phyloP scores from a whole-genome alignment of 1,284 basidiomycete species.

The Cryptococcus sp. region DNA sequence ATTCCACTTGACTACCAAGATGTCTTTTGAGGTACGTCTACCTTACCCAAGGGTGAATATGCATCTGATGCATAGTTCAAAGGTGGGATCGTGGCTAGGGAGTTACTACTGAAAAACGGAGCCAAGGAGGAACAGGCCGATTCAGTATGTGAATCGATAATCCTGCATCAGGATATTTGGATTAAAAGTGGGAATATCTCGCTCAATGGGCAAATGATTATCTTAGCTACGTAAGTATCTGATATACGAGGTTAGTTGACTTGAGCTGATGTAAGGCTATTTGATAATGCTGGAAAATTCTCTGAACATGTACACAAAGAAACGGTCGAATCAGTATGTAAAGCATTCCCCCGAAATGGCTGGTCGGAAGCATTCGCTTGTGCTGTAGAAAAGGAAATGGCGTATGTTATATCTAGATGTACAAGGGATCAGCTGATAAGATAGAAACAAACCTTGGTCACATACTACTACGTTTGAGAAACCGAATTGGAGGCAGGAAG shows the following conservation, averaged over 20 bases:
- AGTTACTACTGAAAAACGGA: conserved; percentile 50
- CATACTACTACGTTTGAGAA: conserved; percentile 12
- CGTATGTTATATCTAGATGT: no score
- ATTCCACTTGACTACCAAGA: conserved; percentile 4
- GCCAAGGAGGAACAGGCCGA: conserved; percentile 55
- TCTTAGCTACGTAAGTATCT: conserved; percentile 15
- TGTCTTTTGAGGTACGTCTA: conserved; percentile 38
- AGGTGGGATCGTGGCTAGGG: conserved; percentile 34
- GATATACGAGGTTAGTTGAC: no score
- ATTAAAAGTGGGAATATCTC: conserved; percentile 49
- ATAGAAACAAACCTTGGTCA: conserved; percentile 16
- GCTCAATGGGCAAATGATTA: conserved; percentile 15
- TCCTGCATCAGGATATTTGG: conserved; percentile 59
- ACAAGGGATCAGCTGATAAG: not conserved
- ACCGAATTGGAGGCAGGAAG: conserved; percentile 4
- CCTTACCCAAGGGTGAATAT: conserved; percentile 32
- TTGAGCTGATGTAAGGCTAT: no score
- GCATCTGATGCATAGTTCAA: conserved; percentile 51
- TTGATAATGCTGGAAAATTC: conserved; percentile 20
- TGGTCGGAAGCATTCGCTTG: conserved; percentile 24
- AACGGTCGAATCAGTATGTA: conserved; percentile 13
- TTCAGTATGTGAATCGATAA: conserved; percentile 57
- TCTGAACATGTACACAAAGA: conserved; percentile 11
- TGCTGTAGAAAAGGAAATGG: conserved; percentile 22
- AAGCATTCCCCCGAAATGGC: conserved; percentile 15